Evolutionary conservation across 192 early-diverging fungal genomes (phyloP).

Genomic region (Dissophora ornata): DNA sequence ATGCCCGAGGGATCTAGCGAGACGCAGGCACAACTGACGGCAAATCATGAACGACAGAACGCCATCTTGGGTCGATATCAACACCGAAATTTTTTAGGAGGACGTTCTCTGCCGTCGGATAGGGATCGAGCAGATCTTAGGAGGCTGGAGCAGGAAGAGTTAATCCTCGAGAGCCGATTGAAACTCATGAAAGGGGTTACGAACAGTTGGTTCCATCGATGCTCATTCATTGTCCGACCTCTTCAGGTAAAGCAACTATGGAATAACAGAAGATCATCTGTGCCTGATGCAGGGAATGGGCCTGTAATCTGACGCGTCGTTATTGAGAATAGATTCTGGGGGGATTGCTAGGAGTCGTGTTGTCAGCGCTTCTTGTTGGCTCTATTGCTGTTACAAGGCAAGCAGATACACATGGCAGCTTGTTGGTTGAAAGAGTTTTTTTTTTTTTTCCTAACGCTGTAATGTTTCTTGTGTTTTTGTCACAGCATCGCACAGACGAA

Average conservation of each 20-base stretch:
- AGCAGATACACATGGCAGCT: neutral
- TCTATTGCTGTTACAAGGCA: slow-evolving; percentile 42
- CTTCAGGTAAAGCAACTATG: slow-evolving; percentile 41
- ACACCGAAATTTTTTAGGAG: slow-evolving; percentile 1
- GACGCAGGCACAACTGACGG: slow-evolving; percentile 4
- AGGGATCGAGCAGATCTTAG: slow-evolving; percentile 19
- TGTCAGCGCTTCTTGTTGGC: slow-evolving; percentile 23
- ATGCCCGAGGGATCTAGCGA: slow-evolving; percentile 16
- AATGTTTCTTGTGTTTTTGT: too few relatives aligned
- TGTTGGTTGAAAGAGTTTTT: neutral
- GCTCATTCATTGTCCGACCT: slow-evolving; percentile 34
- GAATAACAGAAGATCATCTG: neutral
- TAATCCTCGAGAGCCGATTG: slow-evolving; percentile 23
- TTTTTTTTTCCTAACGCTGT: too few relatives aligned
- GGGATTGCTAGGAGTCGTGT: slow-evolving; percentile 13
- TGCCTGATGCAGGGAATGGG: neutral
- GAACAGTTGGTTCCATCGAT: slow-evolving; percentile 34
- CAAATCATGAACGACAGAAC: slow-evolving; percentile 26
- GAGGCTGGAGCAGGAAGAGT: slow-evolving; percentile 28
- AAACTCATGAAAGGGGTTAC: slow-evolving; percentile 10
- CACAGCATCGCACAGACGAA: slow-evolving; percentile 60
- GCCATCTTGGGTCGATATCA: slow-evolving; percentile 27
- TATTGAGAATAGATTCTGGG: slow-evolving; percentile 20
- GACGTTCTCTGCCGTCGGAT: slow-evolving; percentile 14
- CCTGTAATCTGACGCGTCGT: neutral